phyloP scores from a whole-genome alignment of 139 green algal genomes.

The Volvox africanus region DNA sequence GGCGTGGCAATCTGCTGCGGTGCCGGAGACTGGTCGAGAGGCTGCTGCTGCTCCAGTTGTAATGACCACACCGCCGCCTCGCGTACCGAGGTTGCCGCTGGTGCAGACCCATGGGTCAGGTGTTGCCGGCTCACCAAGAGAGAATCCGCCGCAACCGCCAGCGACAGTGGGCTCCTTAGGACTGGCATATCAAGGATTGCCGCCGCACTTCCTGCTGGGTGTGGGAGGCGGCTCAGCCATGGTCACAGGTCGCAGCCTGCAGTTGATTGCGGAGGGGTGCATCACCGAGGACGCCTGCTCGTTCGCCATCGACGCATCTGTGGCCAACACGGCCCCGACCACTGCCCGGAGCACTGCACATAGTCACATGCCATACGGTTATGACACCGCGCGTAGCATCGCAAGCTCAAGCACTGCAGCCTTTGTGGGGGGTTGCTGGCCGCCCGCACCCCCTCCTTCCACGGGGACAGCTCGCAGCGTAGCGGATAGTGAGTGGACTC shows the following conservation, averaged over 20 bases:
- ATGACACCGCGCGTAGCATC: constrained; percentile 22
- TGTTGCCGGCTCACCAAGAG: background rate
- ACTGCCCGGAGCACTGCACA: constrained; percentile 33
- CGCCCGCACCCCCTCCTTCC: constrained; percentile 24
- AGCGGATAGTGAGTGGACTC: constrained; percentile 26
- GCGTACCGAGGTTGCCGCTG: background rate
- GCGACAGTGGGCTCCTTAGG: background rate
- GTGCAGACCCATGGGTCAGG: background rate
- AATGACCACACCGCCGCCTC: background rate
- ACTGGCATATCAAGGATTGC: background rate
- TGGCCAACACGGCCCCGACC: constrained; percentile 25
- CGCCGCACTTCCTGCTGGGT: background rate
- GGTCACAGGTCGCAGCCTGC: constrained; percentile 10
- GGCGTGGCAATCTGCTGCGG: background rate
- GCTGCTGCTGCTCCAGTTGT: background rate
- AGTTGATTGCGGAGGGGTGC: constrained; percentile 28
- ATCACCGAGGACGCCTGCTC: constrained; percentile 17
- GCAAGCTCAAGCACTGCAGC: background rate
- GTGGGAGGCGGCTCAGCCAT: no score
- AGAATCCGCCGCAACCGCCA: background rate
- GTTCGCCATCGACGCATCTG: background rate
- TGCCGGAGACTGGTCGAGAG: background rate
- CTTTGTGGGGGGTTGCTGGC: constrained; percentile 1
- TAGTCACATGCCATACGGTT: background rate
- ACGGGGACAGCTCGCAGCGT: constrained; percentile 29